Percentiles rank a stretch among this genome's conserved stretches.
Evolutionary conservation across 2,329 filamentous ascomycete genomes (phyloP).

Genomic region (Xenoacremonium recifei): DNA sequence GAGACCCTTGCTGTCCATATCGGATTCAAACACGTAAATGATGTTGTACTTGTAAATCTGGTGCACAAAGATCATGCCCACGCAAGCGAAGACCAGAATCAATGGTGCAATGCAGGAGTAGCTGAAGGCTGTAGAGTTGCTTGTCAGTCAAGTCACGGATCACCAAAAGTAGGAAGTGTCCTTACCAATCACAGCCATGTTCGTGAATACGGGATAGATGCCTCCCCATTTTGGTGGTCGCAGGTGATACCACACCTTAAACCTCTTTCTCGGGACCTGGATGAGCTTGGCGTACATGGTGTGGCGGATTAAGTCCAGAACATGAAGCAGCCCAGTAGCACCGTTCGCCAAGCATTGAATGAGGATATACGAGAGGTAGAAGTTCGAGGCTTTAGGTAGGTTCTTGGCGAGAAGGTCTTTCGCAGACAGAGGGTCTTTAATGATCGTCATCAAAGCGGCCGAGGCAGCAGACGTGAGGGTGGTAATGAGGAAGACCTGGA

Average conservation of each 20-base stretch:
- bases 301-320: conserved; percentile 58
- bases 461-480: conserved; percentile 81
- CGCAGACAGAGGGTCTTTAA: conserved; percentile 58
- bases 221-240: conserved; percentile 80
- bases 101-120: conserved; percentile 87
- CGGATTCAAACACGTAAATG: conserved; percentile 78
- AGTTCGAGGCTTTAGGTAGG: conserved; percentile 83
- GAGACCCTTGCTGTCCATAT: conserved; percentile 83
- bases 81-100: conserved; percentile 76
- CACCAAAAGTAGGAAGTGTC: conserved; percentile 9
- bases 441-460: conserved; percentile 62
- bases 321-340: conserved; percentile 70
- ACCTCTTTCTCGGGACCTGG: conserved; percentile 78
- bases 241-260: conserved; percentile 72
- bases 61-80: conserved; percentile 80
- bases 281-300: conserved; percentile 67
- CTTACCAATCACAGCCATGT: conserved; percentile 75
- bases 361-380: conserved; percentile 92
- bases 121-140: conserved; percentile 60
- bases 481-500: conserved; percentile 88
- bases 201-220: conserved; percentile 76
- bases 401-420: conserved; percentile 67
- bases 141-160: neutral
- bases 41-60: conserved; percentile 89
- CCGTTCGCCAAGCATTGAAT: conserved; percentile 85